Conservation (phyloP, 1,284 basidiomycete species). For the Sporisorium reilianum region DNA sequence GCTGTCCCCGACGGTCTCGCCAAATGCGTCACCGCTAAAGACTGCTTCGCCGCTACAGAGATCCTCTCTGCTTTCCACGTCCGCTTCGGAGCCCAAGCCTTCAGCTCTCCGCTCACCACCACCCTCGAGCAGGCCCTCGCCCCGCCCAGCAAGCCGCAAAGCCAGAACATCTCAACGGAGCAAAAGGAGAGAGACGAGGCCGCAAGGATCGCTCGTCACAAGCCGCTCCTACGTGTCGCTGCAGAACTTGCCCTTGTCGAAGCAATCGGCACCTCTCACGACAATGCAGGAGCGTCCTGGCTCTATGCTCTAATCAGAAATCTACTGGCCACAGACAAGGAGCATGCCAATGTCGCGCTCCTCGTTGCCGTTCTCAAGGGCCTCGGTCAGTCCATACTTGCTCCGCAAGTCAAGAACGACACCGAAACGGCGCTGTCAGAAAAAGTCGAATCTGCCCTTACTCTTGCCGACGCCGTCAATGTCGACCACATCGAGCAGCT, state of each 20-base stretch:
- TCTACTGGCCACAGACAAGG: conserved; percentile 85
- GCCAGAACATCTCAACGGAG: conserved; percentile 76
- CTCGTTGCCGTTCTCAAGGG: conserved; percentile 86
- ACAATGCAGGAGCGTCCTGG: conserved; percentile 74
- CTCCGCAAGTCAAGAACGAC: conserved; percentile 12
- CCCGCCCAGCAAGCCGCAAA: conserved; percentile 71
- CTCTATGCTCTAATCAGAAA: conserved; percentile 69
- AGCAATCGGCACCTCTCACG: conserved; percentile 69
- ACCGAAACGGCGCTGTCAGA: conserved; percentile 13
- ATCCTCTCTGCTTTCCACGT: conserved; percentile 89
- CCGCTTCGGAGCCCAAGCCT: conserved; percentile 80
- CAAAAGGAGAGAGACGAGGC: conserved; percentile 94
- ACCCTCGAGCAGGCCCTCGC: conserved; percentile 77
- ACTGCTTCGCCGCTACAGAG: conserved; percentile 86
- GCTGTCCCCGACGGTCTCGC: conserved; percentile 86
- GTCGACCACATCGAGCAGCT: conserved; percentile 12
- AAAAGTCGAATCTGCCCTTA: conserved; percentile 7
- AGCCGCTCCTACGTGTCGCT: conserved; percentile 85
- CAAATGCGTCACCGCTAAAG: conserved; percentile 87
- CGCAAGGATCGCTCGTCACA: conserved; percentile 81
- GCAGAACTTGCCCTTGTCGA: conserved; percentile 90
- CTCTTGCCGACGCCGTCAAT: conserved; percentile 32
- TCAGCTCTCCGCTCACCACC: conserved; percentile 80
- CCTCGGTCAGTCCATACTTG: conserved; percentile 81
- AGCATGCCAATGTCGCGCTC: conserved; percentile 84